Percentiles rank a stretch among this genome's conserved stretches.
These are phyloP conservation scores for Ogataea ramenticola DNA, from an alignment of 805 yeast genomes.

Conservation along the genomic window DNA sequence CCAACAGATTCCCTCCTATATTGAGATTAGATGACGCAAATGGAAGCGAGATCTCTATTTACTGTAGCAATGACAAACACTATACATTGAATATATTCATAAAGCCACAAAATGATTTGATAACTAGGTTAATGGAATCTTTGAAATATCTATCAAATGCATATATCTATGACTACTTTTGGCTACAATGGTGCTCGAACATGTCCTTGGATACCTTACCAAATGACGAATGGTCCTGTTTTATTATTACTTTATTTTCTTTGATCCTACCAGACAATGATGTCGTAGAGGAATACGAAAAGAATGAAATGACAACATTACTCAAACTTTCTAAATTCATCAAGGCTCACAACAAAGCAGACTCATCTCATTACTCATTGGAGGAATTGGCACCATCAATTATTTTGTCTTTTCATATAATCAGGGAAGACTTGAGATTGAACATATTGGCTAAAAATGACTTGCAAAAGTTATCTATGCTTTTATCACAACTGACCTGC, in stretches of 20 bases:
- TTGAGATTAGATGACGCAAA: constrained; percentile 14
- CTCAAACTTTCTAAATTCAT: constrained; percentile 16
- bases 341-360: constrained; percentile 8
- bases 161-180: constrained; percentile 46
- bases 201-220: constrained; percentile 29
- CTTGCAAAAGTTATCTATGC: constrained; percentile 36
- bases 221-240: constrained; percentile 54
- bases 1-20: constrained; percentile 15
- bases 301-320: constrained; percentile 19
- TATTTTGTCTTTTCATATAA: constrained; percentile 61
- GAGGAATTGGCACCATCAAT: constrained; percentile 56
- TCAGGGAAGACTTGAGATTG: constrained; percentile 68
- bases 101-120: constrained; percentile 38
- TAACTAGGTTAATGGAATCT: constrained; percentile 38
- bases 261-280: constrained; percentile 38
- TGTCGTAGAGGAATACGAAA: constrained; percentile 5
- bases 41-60: constrained; percentile 19
- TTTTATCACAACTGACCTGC: constrained; percentile 53
- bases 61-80: constrained; percentile 14
- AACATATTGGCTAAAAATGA: constrained; percentile 36
- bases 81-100: constrained; percentile 30
- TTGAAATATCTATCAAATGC: constrained; percentile 52
- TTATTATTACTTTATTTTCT: constrained; percentile 43
- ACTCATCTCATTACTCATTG: constrained; percentile 29
- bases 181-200: constrained; percentile 59